These are phyloP conservation scores for Agrocybe pediades DNA, from an alignment of 768 basidiomycete species.

Conservation along the genomic window DNA sequence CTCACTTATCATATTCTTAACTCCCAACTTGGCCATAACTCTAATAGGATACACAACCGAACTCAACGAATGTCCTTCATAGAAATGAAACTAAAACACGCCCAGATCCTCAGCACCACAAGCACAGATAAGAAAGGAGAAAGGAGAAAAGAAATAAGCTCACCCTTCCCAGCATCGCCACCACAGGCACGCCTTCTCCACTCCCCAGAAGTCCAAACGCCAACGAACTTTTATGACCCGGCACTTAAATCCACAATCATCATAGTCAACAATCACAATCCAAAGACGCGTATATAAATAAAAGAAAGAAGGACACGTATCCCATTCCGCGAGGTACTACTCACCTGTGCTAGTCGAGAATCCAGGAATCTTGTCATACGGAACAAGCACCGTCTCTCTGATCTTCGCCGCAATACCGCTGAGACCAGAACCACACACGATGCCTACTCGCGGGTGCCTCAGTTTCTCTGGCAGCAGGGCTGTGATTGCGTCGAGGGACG, in stretches of 20 bases:
- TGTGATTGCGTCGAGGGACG: slow-evolving; percentile 34
- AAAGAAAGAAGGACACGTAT: no score
- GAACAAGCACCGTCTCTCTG: slow-evolving; percentile 56
- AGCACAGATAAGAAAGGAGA: slow-evolving; percentile 11
- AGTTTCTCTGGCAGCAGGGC: slow-evolving; percentile 34
- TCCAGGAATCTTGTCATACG: slow-evolving; percentile 70
- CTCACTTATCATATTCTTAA: slow-evolving; percentile 76
- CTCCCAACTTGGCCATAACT: slow-evolving; percentile 76
- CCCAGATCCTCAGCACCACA: no score
- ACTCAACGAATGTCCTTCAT: slow-evolving; percentile 76
- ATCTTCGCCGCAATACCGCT: slow-evolving; percentile 70
- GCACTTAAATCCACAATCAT: slow-evolving; percentile 43
- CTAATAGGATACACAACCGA: slow-evolving; percentile 80
- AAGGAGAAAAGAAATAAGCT: slow-evolving; percentile 20
- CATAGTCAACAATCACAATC: not conserved
- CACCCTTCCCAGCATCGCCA: slow-evolving; percentile 89
- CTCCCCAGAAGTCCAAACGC: slow-evolving; percentile 79
- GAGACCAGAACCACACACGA: slow-evolving; percentile 87
- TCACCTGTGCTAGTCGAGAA: slow-evolving; percentile 79
- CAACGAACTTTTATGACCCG: slow-evolving; percentile 78
- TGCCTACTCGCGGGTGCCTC: slow-evolving; percentile 65
- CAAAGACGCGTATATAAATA: not conserved
- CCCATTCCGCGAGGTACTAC: no score
- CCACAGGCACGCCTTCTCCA: slow-evolving; percentile 70
- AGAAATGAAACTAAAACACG: slow-evolving; percentile 87